Base-by-base conservation (phyloP, 1,284 basidiomycete species). In the Melampsora larici-populina region DNA sequence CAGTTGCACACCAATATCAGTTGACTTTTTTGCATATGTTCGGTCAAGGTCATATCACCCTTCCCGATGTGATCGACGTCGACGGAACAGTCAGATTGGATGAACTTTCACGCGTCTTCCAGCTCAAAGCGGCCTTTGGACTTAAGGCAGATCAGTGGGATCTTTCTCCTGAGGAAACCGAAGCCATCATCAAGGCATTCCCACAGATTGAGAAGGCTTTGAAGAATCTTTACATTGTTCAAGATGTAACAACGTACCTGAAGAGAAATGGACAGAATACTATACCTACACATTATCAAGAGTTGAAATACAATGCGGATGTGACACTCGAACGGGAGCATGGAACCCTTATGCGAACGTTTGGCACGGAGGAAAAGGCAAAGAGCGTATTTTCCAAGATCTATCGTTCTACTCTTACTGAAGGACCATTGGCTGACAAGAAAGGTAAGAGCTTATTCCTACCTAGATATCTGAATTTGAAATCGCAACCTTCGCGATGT, bases 391-490 rank as follows among this genome's bases (percentile, higher is more conserved):
- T 58, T 58, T 8, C 1, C 7, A 24, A n/a, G 55, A 58, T 58
- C 26, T 29, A 58, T 58, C 21, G 1, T 8, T 43, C 40, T 43
- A 58, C 26, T 24, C n/a, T 58, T 58, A 13, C 21, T 29, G 21
- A n/a, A 58, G 55, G 55, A 58, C 21, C 21, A 29, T 58, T n/a
- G 55, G 55, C 55, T 58, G 55, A 58, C 13, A 58, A 58, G 55
- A 58, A 58, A 58, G 55, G 55, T 58, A 58, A 58, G 55, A 24
- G 21, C 55, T 58, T 58, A 11, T 29, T n/a, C 1, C 11, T 58
- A 6, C 26, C 8, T 58, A 8, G 55, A 24, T 58, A 24, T n/a
- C 8, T n/a, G 7, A 15, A 9, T 29, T 18, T 58, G n/a, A 8
- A 15, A 29, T 58, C 55, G n/a, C 4, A 58, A 58, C 7, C 26